Evolutionary conservation across 164 flowering plant species (phyloP), one percentile per base, ranked within the genome.

Genomic region (Umbellularia californica): DNA sequence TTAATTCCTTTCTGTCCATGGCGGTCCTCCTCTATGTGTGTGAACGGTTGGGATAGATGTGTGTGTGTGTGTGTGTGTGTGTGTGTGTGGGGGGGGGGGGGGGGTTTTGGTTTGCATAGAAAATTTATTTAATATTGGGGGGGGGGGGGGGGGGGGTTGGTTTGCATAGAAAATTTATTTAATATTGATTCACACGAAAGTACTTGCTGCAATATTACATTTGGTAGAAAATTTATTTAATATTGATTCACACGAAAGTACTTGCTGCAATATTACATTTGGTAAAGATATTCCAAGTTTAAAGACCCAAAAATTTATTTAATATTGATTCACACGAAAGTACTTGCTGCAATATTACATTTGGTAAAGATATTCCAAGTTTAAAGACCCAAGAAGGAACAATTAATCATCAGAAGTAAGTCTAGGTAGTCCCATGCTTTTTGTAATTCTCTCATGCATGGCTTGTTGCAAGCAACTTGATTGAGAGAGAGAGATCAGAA

Each of bases 351-450:
- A 35, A 68, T 58, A 23, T 72, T 72, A 78, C 82, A 79, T 35
- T 47, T 75, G 52, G 74, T 33, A 50, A 72, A 67, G 80, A 75
- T 66, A 70, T 81, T 74, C 77, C 70, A 70, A 69, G 67, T 30
- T 67, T 67, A 15, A 27, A 28, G 47, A 23, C 30, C 28, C 69
- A 67, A 67, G n/a, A 15, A 30, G 47, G 28, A 66, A 28, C 30
- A 66, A 66, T 66, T 14, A 28, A 28, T 30, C 47, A 19, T 27
- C 47, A 30, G 30, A 30, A 30, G 69, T 10, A 20, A n/a, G 28
- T 64, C 47, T 20, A 27, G 17, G 50, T 20, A 67, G 7, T 30
- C 7, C 5, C 14, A 12, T 67, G 2, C n/a, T 15, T 35, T 30
- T 30, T 30, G 41, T 12, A 25, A 25, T 27, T 30, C 20, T 66